These are phyloP conservation scores for Cryptococcus deneoformans DNA, from an alignment of 1,284 basidiomycete species.

Conservation along the genomic window DNA sequence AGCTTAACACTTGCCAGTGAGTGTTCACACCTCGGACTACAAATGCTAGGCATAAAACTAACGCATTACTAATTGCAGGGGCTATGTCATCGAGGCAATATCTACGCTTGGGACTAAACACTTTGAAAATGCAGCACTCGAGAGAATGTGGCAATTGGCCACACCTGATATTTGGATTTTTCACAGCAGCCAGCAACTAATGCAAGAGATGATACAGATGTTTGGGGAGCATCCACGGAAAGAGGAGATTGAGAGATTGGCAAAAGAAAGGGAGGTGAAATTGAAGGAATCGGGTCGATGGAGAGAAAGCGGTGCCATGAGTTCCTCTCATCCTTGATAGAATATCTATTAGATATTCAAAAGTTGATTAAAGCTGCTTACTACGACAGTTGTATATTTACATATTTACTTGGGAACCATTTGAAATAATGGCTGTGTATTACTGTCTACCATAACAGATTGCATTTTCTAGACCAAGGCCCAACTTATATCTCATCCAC, in stretches of 20 bases:
- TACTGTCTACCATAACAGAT: too few relatives aligned
- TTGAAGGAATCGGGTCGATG: neutral
- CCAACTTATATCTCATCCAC: too few relatives aligned
- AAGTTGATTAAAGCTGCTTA: too few relatives aligned
- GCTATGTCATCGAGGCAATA: slow-evolving; percentile 11
- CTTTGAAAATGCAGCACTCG: neutral
- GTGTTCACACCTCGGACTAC: slow-evolving; percentile 1
- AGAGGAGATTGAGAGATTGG: neutral
- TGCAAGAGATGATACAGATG: neutral
- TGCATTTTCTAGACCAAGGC: too few relatives aligned
- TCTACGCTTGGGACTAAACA: neutral
- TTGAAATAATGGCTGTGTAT: too few relatives aligned
- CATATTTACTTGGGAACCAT: too few relatives aligned
- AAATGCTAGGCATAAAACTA: neutral
- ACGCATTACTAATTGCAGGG: neutral
- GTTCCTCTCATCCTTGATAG: too few relatives aligned
- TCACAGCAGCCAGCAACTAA: neutral
- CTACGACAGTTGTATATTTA: too few relatives aligned
- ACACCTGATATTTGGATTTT: slow-evolving; percentile 3
- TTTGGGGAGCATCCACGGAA: neutral
- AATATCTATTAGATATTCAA: too few relatives aligned
- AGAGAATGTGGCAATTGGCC: slow-evolving; percentile 8
- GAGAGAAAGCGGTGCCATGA: too few relatives aligned
- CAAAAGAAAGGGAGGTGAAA: neutral
- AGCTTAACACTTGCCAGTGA: slow-evolving; percentile 24